Evolutionary conservation across 176 grass and related monocot genomes (phyloP), one percentile per base, ranked within the genome.

Genomic region (Eragrostis curvula): DNA sequence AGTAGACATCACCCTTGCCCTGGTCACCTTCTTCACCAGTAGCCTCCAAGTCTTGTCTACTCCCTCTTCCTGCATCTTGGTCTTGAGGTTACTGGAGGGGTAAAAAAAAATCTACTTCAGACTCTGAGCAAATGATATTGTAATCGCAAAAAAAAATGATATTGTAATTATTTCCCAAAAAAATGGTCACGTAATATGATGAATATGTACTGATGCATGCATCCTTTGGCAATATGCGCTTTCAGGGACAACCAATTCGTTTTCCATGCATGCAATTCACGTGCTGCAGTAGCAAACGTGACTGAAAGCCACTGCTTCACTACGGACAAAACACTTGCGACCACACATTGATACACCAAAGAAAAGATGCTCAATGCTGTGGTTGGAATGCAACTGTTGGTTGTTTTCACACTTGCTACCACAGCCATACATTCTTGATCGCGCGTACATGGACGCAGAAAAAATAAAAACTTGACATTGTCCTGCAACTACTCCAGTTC

Each of bases 21-120:
- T 84, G 1, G 6, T 41, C 30, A 97, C 94, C 70, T 97, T 97
- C 78, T 93, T 97, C 84, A 88, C 91, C 7, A 93, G 84, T 0
- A 93, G 84, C 63, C 30, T 91, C 88, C 86, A 93, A 51, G 88
- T 97, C 64, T 60, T 82, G 39, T 77, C 81, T 44, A 73, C 70
- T 79, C 82, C 84, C 36, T 83, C 78, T 27, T 51, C 66, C 55
- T 83, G 61, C 59, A 84, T 83, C 78, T 85, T 91, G 40, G n/a
- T 67, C 73, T 89, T 93, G 67, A 96, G 87, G n/a, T 90, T 81
- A 56, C 90, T 96, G 90, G 39, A 41, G 20, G 6, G 41, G 8
- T 5, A 46, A 6, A 15, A 20, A 5, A 12, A 13, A 47, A 40
- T 20, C 7, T 12, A 48, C 25, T 62, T 73, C 12, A 73, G 43